Conservation (phyloP, 2,329 filamentous ascomycete species). For the Fusarium foetens region DNA sequence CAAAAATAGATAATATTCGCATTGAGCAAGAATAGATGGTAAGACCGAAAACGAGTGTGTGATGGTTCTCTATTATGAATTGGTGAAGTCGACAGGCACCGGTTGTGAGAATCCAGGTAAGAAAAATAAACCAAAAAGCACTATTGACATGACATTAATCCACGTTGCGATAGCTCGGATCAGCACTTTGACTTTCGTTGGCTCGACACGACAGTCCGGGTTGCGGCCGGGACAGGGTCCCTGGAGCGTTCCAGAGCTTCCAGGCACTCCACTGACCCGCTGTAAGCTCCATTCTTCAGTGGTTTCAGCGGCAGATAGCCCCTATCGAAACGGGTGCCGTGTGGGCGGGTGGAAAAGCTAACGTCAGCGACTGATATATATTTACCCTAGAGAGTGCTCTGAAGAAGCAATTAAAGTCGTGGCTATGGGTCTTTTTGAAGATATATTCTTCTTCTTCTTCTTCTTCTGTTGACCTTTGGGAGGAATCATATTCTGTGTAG, state of each 20-base stretch:
- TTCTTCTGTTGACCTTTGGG: background rate
- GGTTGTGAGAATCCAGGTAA: conserved; percentile 15
- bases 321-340: conserved; percentile 8
- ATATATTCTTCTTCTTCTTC: background rate
- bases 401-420: background rate
- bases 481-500: too few relatives aligned
- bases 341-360: background rate
- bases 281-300: background rate
- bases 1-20: conserved; percentile 8
- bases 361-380: background rate
- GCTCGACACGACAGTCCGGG: conserved; percentile 16
- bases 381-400: conserved; percentile 10
- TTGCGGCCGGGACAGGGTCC: conserved; percentile 7
- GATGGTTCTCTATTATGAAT: conserved; percentile 24
- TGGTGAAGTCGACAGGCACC: conserved; percentile 4
- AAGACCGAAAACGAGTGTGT: conserved; percentile 28
- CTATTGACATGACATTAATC: conserved; percentile 34
- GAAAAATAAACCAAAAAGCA: conserved; percentile 26
- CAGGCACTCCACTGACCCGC: conserved; percentile 5
- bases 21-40: conserved; percentile 1
- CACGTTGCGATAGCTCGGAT: conserved; percentile 41
- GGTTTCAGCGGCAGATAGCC: conserved; percentile 12
- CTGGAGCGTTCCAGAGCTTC: conserved; percentile 4
- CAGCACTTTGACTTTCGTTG: conserved; percentile 30
- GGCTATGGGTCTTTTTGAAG: background rate